Conservation (phyloP, 164 flowering plant genomes). For the Magnolia kwangsiensis region DNA sequence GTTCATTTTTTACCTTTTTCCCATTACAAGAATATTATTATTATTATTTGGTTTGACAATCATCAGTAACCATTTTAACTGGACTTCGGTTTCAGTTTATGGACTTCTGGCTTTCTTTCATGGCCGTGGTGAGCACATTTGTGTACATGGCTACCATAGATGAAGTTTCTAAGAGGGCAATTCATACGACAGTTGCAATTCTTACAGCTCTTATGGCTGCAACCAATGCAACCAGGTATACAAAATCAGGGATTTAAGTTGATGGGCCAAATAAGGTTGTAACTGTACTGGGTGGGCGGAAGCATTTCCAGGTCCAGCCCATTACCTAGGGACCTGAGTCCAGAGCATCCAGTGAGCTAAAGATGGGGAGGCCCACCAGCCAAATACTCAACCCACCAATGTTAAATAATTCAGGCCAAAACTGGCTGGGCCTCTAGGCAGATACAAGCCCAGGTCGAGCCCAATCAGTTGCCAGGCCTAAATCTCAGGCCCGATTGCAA, state of each 20-base stretch:
- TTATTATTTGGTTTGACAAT: neutral
- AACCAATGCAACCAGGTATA: conserved; percentile 79
- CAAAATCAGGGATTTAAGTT: neutral
- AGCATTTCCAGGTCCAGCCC: neutral
- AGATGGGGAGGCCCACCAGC: neutral
- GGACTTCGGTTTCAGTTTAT: conserved; percentile 54
- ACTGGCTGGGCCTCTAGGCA: neutral
- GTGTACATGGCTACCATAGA: conserved; percentile 55
- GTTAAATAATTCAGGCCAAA: neutral
- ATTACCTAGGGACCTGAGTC: neutral
- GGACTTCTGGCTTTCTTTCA: conserved; percentile 91
- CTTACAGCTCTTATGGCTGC: conserved; percentile 83
- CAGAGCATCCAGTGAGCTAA: neutral
- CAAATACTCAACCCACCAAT: neutral
- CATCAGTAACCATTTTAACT: neutral
- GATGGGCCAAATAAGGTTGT: neutral
- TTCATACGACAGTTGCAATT: conserved; percentile 74
- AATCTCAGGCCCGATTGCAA: neutral
- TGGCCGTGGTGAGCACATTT: conserved; percentile 78
- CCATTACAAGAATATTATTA: too few species aligned
- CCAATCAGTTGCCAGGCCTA: neutral
- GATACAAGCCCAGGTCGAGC: neutral
- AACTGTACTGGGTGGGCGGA: neutral
- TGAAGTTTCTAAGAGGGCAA: conserved; percentile 61
- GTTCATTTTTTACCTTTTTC: too few species aligned